Evolutionary conservation across 768 basidiomycete genomes (phyloP), one percentile per base, ranked within the genome.

Genomic region (Tricholomella constricta): DNA sequence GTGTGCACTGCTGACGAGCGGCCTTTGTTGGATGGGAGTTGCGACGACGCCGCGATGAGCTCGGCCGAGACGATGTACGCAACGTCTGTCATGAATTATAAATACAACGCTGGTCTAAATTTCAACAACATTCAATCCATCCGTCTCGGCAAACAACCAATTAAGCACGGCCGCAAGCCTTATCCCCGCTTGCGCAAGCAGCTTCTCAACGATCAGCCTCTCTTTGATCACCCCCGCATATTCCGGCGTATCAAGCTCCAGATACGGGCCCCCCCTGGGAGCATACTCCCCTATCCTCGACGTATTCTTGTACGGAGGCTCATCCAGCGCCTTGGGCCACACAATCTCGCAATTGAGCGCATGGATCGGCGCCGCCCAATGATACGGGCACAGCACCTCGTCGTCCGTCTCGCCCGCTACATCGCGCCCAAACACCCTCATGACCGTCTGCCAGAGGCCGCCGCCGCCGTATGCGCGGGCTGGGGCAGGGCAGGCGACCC

Each of bases 111-210:
- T n/a, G n/a, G n/a, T n/a, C n/a, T n/a, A n/a, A n/a, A n/a, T n/a
- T n/a, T n/a, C n/a, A n/a, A n/a, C n/a, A n/a, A n/a, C n/a, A n/a
- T n/a, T n/a, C n/a, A n/a, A n/a, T n/a, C n/a, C 58, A 19, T 57
- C 62, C 14, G 60, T 59, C 49, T 78, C 74, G 10, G 72, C 71
- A 55, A 91, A 89, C 12, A 94, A 72, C 62, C 78, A 84, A 62
- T 97, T 97, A 57, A 98, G 70, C 10, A 90, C 69, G 0, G 84
- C 91, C 1, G 94, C 95, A 22, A 96, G 83, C 20, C 95, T 78
- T 26, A 96, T 72, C 1, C 94, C 95, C 0, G 73, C 94, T 73
- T 88, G 88, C 0, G 90, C 87, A 34, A 98, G 72, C 58, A 97
- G 65, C 70, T 83, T 83, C 77, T 97, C 94, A 2, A 98, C 60